A percentile compares a stretch with the other conserved stretches of the same genome.
Conservation (phyloP, 2,329 filamentous ascomycete genomes). For the Penicillium sp. region DNA sequence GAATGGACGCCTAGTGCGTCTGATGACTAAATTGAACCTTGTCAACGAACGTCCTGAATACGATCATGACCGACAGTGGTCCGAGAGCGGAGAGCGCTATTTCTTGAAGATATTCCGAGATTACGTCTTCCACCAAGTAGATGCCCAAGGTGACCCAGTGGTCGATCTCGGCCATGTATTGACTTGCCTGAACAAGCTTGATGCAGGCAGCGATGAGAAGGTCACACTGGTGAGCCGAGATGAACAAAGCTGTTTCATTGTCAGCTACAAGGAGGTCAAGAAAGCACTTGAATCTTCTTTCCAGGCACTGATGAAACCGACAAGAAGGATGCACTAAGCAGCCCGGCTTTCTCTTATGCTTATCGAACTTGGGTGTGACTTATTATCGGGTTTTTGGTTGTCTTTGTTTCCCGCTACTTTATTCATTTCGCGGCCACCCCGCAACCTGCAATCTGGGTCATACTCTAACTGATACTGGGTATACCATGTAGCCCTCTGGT, state of each 20-base stretch:
- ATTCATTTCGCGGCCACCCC: background rate
- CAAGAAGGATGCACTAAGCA: conserved; percentile 36
- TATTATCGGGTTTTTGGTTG: conserved; percentile 1
- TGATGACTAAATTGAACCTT: conserved; percentile 79
- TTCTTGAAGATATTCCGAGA: conserved; percentile 93
- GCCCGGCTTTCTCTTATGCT: background rate
- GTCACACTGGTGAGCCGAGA: conserved; percentile 85
- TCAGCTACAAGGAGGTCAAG: conserved; percentile 88
- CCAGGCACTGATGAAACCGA: conserved; percentile 55
- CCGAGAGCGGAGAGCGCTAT: conserved; percentile 89
- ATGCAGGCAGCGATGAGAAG: conserved; percentile 84
- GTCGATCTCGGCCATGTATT: conserved; percentile 87
- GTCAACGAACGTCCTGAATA: conserved; percentile 90
- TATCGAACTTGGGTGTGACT: background rate
- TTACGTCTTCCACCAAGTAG: conserved; percentile 96
- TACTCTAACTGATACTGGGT: background rate
- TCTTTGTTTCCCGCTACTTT: background rate
- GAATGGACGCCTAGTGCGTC: conserved; percentile 79
- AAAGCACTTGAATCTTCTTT: conserved; percentile 62
- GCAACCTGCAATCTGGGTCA: background rate
- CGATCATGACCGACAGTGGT: conserved; percentile 76
- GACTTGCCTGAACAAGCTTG: conserved; percentile 84
- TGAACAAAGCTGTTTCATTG: conserved; percentile 83
- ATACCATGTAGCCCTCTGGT: background rate
- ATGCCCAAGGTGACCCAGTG: conserved; percentile 77